Evolutionary conservation across 2,329 filamentous ascomycete genomes (phyloP).

Genomic region (Endothia cerciana): DNA sequence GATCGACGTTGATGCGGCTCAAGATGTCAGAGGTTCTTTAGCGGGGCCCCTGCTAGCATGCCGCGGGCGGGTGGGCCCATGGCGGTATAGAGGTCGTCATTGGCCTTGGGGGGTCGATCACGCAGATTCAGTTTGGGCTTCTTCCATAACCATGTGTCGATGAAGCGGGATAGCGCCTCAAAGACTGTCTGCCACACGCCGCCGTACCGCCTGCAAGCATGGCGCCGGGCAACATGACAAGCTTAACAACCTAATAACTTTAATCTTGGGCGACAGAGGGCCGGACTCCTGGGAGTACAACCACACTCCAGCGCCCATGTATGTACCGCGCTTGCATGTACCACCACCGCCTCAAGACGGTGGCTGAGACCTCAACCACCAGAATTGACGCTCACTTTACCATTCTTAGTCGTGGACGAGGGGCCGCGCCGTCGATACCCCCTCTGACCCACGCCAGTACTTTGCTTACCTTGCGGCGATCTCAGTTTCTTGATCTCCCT

Average conservation of each 20-base stretch:
- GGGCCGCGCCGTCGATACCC: not conserved
- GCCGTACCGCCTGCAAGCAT: not conserved
- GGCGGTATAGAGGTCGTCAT: not conserved
- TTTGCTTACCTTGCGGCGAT: slow-evolving; percentile 19
- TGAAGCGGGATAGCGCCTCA: slow-evolving; percentile 43
- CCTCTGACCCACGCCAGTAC: slow-evolving; percentile 3
- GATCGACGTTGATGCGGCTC: slow-evolving; percentile 36
- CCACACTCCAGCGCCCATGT: not conserved
- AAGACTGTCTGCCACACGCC: not conserved
- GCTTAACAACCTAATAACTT: not conserved
- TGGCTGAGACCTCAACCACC: slow-evolving; percentile 15
- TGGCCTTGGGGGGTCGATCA: slow-evolving; percentile 34
- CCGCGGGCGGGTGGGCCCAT: slow-evolving; percentile 34
- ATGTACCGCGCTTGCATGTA: too few species aligned
- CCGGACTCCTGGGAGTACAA: not conserved
- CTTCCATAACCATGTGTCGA: slow-evolving; percentile 36
- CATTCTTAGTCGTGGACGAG: not conserved
- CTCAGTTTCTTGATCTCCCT: slow-evolving; percentile 21
- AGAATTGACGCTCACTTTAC: not conserved
- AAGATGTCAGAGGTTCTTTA: slow-evolving; percentile 34
- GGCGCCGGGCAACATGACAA: not conserved
- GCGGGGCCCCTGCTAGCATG: slow-evolving; percentile 28
- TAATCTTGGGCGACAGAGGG: not conserved
- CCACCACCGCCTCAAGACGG: not conserved
- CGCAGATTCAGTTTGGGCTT: slow-evolving; percentile 44